Evolutionary conservation across 306 rosid genomes (phyloP).

Genomic region (Phaseolus lunatus): DNA sequence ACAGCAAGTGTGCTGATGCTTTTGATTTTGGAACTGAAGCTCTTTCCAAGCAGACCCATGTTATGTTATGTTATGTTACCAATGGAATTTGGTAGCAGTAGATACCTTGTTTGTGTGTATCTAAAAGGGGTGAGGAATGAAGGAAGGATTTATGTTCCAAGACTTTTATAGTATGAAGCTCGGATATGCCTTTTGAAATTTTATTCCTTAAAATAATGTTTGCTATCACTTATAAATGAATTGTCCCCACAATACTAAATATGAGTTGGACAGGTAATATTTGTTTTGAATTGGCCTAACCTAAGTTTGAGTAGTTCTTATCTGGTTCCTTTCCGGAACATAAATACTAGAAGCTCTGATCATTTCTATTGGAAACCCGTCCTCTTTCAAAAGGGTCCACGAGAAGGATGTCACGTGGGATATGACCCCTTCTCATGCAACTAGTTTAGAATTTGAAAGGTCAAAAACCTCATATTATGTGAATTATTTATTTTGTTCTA

Average conservation of each 20-base stretch:
- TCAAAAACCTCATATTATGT: constrained; percentile 26
- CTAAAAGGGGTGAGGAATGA: constrained; percentile 1
- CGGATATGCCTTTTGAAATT: too few species aligned
- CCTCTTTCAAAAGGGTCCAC: neutral
- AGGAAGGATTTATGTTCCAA: neutral
- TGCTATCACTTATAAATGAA: constrained; percentile 5
- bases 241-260: constrained; percentile 10
- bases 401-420: neutral
- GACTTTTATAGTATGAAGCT: constrained; percentile 20
- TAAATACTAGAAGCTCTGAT: constrained; percentile 8
- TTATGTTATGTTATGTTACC: constrained; percentile 19
- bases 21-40: constrained; percentile 59
- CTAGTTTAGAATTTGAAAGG: constrained; percentile 18
- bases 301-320: constrained; percentile 8
- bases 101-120: neutral
- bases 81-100: neutral
- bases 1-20: constrained; percentile 51
- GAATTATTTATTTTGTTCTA: neutral
- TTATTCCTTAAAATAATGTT: neutral
- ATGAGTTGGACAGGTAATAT: neutral
- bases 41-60: constrained; percentile 71
- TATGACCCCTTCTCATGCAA: constrained; percentile 30
- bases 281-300: constrained; percentile 40
- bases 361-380: neutral
- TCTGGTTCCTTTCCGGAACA: constrained; percentile 5